These are phyloP conservation scores for Backusella tuberculispora DNA, from an alignment of 192 early-diverging fungal genomes.

Conservation along the genomic window DNA sequence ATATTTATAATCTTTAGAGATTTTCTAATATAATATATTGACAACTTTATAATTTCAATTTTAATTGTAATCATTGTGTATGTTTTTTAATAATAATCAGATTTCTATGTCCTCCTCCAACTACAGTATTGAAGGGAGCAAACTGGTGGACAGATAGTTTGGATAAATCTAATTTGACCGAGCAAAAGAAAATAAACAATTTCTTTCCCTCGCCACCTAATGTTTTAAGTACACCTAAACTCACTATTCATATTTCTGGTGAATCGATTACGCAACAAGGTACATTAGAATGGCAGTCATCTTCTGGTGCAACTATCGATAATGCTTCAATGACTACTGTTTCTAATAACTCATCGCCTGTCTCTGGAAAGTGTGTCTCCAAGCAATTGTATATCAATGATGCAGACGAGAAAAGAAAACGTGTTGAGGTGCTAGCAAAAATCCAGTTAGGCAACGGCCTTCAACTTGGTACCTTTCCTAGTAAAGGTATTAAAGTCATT, in stretches of 20 bases:
- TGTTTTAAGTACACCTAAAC: conserved; percentile 31
- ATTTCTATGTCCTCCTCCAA: conserved; percentile 85
- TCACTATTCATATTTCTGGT: conserved; percentile 36
- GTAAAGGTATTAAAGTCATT: conserved; percentile 83
- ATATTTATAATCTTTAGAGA: background rate
- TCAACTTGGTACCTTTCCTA: conserved; percentile 70
- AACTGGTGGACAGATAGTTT: conserved; percentile 59
- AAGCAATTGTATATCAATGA: conserved; percentile 85
- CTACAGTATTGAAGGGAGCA: conserved; percentile 68
- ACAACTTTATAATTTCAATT: background rate
- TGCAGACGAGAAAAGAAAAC: conserved; percentile 81
- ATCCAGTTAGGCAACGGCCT: conserved; percentile 66
- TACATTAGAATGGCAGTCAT: conserved; percentile 55
- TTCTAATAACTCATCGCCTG: conserved; percentile 34
- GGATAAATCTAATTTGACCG: background rate
- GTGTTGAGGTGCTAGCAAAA: conserved; percentile 70
- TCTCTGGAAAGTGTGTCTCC: conserved; percentile 73
- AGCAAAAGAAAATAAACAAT: conserved; percentile 4
- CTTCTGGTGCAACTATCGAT: conserved; percentile 14
- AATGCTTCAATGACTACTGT: conserved; percentile 15
- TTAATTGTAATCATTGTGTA: background rate
- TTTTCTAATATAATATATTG: background rate
- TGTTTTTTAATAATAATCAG: conserved; percentile 26
- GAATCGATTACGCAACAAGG: conserved; percentile 48
- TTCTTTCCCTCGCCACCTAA: conserved; percentile 27